These are phyloP conservation scores for Synchytrium microbalum DNA, from an alignment of 371 early-diverging fungal genomes.

Conservation along the genomic window DNA sequence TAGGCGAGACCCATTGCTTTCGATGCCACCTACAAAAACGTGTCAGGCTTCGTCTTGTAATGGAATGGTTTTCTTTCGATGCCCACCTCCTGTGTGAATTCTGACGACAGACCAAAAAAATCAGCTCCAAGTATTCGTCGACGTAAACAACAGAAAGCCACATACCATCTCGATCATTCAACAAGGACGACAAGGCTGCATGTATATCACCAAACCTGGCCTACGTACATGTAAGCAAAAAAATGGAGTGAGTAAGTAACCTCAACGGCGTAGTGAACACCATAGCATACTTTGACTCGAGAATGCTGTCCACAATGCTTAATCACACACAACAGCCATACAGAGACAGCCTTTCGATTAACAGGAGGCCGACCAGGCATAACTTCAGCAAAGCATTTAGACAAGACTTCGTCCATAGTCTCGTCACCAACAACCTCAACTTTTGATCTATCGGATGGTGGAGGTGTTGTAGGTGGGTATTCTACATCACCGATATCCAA, in stretches of 20 bases:
- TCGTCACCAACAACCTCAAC: too few species aligned
- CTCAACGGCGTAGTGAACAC: conserved; percentile 3
- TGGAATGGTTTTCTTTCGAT: too few species aligned
- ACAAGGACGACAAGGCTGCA: conserved; percentile 59
- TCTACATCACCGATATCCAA: conserved; percentile 53
- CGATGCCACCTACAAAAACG: conserved; percentile 71
- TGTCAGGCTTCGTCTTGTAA: background rate
- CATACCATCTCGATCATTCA: conserved; percentile 72
- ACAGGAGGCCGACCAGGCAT: conserved; percentile 24
- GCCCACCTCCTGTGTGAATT: conserved; percentile 39
- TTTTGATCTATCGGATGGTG: background rate
- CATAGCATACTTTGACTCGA: conserved; percentile 13
- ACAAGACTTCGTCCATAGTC: conserved; percentile 31
- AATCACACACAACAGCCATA: conserved; percentile 77
- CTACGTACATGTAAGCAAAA: background rate
- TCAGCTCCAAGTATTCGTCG: background rate
- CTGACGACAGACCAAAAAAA: conserved; percentile 8
- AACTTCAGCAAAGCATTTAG: conserved; percentile 47
- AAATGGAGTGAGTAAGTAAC: background rate
- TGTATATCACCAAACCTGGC: conserved; percentile 18
- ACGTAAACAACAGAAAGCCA: background rate
- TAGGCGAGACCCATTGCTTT: conserved; percentile 83
- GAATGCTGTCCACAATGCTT: conserved; percentile 59
- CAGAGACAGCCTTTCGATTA: conserved; percentile 70
- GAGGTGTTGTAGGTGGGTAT: too few species aligned